Conservation (phyloP, 257 asterid species). For the Ehretia macrophylla region DNA sequence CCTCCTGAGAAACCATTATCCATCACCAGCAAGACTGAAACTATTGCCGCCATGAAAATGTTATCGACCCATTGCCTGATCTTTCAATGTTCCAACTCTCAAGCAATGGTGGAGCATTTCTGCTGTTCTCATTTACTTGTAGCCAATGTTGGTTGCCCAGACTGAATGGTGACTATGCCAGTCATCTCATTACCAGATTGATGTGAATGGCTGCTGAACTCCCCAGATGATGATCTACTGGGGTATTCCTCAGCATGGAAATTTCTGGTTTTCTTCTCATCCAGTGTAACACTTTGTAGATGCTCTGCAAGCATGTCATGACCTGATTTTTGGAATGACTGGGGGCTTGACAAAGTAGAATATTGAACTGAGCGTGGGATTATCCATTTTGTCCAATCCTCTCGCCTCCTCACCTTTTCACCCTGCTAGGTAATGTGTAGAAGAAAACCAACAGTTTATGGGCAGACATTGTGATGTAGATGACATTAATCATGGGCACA, state of each 20-base stretch:
- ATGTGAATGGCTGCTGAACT: slow-evolving; percentile 25
- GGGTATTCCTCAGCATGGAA: slow-evolving; percentile 19
- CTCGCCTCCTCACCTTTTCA: slow-evolving; percentile 55
- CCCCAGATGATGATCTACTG: slow-evolving; percentile 29
- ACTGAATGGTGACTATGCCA: slow-evolving; percentile 15
- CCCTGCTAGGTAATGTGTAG: slow-evolving; percentile 35
- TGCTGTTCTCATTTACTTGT: slow-evolving; percentile 17
- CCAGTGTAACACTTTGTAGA: slow-evolving; percentile 35
- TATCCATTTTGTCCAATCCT: slow-evolving; percentile 64
- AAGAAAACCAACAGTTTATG: background rate
- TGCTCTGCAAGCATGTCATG: slow-evolving; percentile 35
- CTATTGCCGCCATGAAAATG: background rate
- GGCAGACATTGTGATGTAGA: background rate
- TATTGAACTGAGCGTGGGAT: slow-evolving; percentile 30
- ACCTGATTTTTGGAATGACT: slow-evolving; percentile 20
- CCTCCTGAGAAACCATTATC: slow-evolving; percentile 14
- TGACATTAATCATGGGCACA: background rate
- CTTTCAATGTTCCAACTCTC: background rate
- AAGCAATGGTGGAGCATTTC: background rate
- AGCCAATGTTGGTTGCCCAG: slow-evolving; percentile 9
- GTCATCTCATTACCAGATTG: slow-evolving; percentile 21
- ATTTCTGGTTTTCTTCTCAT: slow-evolving; percentile 31
- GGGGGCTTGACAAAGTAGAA: slow-evolving; percentile 33
- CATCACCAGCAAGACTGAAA: slow-evolving; percentile 13
- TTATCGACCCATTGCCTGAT: background rate